Percentiles rank a stretch among this genome's conserved stretches.
Conservation (phyloP, 768 basidiomycete genomes). For the Serpula lacrymans region DNA sequence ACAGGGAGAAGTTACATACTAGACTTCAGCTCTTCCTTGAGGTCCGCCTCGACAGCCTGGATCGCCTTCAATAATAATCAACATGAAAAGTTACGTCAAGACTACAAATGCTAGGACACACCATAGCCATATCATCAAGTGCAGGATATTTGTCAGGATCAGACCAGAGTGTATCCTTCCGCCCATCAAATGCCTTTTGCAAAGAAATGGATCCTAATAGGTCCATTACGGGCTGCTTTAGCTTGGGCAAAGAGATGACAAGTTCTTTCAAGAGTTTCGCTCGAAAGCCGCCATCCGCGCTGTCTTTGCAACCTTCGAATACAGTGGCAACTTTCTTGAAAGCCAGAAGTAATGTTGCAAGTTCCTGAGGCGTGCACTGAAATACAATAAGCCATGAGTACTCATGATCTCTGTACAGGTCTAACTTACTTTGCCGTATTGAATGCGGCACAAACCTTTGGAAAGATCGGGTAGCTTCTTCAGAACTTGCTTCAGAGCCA, state of each 20-base stretch:
- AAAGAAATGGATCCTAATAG: constrained; percentile 57
- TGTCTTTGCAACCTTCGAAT: constrained; percentile 48
- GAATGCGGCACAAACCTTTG: constrained; percentile 81
- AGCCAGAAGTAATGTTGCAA: constrained; percentile 69
- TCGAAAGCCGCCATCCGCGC: constrained; percentile 51
- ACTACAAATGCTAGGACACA: constrained; percentile 39
- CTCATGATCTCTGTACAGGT: not conserved
- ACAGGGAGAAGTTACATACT: constrained; percentile 36
- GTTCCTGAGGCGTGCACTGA: constrained; percentile 82
- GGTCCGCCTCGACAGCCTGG: constrained; percentile 62
- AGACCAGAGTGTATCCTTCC: constrained; percentile 69
- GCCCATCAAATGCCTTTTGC: constrained; percentile 60
- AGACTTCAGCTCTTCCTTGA: constrained; percentile 68
- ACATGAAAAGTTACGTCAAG: not conserved
- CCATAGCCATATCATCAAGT: constrained; percentile 59
- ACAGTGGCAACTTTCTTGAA: constrained; percentile 67
- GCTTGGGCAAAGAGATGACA: constrained; percentile 60
- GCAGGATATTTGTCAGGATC: constrained; percentile 48
- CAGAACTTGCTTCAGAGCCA: constrained; percentile 65
- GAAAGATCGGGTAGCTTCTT: constrained; percentile 83
- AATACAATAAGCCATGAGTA: not conserved
- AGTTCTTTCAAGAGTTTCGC: constrained; percentile 71
- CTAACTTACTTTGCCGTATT: constrained; percentile 77
- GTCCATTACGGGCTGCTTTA: constrained; percentile 50
- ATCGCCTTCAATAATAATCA: constrained; percentile 48